These are phyloP conservation scores for Cucurbita maxima DNA, from an alignment of 306 rosid genomes.

Conservation along the genomic window DNA sequence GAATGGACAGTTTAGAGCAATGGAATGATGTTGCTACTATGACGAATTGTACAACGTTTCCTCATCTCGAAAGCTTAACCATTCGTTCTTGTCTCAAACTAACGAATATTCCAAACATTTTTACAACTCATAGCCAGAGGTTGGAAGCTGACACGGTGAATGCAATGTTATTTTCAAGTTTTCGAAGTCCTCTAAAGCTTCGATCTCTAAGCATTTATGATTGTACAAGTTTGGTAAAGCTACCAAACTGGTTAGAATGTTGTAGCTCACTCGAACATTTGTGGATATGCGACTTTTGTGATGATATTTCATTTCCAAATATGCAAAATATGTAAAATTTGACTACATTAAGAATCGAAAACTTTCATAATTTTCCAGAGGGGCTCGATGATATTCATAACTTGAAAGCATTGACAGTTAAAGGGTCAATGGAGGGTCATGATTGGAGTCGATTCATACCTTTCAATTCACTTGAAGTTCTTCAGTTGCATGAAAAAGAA, in stretches of 20 bases:
- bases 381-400: not conserved
- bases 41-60: not conserved
- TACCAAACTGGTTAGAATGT: no score
- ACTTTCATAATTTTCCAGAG: not conserved
- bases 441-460: not conserved
- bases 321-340: not conserved
- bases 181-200: no score
- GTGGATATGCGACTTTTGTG: no score
- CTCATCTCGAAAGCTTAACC: not conserved
- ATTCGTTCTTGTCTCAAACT: not conserved
- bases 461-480: not conserved
- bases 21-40: not conserved
- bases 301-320: no score
- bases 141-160: no score
- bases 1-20: not conserved
- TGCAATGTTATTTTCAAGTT: no score
- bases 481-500: not conserved
- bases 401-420: not conserved
- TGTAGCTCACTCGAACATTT: no score
- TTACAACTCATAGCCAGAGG: no score
- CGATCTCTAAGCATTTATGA: no score
- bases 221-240: no score
- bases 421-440: not conserved
- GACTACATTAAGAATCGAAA: not conserved
- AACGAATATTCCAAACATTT: not conserved